A percentile compares a stretch with the other conserved stretches of the same genome.
Evolutionary conservation across 176 grass and related monocot genomes (phyloP).

Genomic region (Musa schizocarpa): DNA sequence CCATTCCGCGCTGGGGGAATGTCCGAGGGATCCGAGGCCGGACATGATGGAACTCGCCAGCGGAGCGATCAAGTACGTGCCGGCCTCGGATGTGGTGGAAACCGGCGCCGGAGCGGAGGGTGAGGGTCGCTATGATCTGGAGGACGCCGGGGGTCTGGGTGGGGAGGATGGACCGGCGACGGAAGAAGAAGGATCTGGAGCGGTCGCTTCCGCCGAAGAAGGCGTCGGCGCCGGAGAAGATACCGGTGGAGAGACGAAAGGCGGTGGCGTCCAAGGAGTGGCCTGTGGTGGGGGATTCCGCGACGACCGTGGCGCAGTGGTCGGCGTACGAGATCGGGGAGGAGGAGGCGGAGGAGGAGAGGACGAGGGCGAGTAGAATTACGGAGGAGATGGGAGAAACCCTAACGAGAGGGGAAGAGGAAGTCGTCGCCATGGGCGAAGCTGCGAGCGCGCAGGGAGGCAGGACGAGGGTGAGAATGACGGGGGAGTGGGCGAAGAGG

Average conservation of each 20-base stretch:
- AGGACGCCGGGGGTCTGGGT: slow-evolving; percentile 33
- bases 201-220: slow-evolving; percentile 30
- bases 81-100: slow-evolving; percentile 17
- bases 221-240: slow-evolving; percentile 31
- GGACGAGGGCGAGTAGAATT: slow-evolving; percentile 15
- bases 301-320: slow-evolving; percentile 30
- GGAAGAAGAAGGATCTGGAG: slow-evolving; percentile 41
- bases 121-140: slow-evolving; percentile 51
- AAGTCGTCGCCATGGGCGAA: slow-evolving; percentile 7
- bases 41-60: slow-evolving; percentile 3
- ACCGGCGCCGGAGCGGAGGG: slow-evolving; percentile 25
- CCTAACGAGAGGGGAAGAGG: slow-evolving; percentile 10
- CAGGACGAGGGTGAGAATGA: background rate
- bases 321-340: slow-evolving; percentile 27
- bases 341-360: background rate
- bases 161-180: slow-evolving; percentile 28
- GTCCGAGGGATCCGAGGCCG: slow-evolving; percentile 36
- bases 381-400: slow-evolving; percentile 17
- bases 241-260: slow-evolving; percentile 47
- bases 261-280: background rate
- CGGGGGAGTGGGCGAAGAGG: background rate
- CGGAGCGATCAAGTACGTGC: background rate
- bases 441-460: background rate
- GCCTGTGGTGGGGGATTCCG: slow-evolving; percentile 19
- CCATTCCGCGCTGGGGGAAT: slow-evolving; percentile 16